Evolutionary conservation across 768 basidiomycete species (phyloP).

Genomic region (Lyophyllum decastes): DNA sequence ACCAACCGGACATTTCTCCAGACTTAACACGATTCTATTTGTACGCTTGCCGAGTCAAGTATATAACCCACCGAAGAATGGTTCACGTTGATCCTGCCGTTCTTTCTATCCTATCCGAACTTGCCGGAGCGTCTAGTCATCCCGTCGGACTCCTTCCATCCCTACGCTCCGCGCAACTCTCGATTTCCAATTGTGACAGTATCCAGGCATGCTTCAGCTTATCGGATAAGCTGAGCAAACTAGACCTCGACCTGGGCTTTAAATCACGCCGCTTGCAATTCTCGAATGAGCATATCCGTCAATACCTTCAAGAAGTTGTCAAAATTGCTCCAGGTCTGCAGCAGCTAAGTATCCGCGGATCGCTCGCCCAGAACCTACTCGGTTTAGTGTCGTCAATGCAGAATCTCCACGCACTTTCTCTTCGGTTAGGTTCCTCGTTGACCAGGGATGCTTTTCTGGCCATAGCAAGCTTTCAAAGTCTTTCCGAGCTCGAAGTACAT

Average conservation of each 20-base stretch:
- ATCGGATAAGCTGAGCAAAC: slow-evolving; percentile 30
- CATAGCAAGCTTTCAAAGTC: slow-evolving; percentile 35
- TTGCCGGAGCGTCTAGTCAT: neutral
- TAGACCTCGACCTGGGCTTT: slow-evolving; percentile 45
- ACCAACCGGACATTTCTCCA: neutral
- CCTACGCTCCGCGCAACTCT: slow-evolving; percentile 30
- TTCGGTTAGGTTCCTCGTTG: slow-evolving; percentile 40
- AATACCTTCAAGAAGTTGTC: slow-evolving; percentile 29
- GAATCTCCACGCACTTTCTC: slow-evolving; percentile 35
- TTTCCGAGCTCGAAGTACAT: slow-evolving; percentile 46
- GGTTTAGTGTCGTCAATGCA: slow-evolving; percentile 31
- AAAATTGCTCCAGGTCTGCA: slow-evolving; percentile 31
- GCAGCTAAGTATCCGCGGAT: slow-evolving; percentile 41
- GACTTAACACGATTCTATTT: slow-evolving; percentile 29
- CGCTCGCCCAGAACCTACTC: slow-evolving; percentile 28
- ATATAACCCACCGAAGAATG: slow-evolving; percentile 32
- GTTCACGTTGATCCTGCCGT: slow-evolving; percentile 25
- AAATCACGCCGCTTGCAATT: slow-evolving; percentile 18
- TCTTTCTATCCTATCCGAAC: slow-evolving; percentile 20
- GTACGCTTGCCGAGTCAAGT: slow-evolving; percentile 38
- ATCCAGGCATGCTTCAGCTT: slow-evolving; percentile 32
- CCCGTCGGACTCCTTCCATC: slow-evolving; percentile 22
- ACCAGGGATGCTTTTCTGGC: slow-evolving; percentile 35
- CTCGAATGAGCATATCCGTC: slow-evolving; percentile 20
- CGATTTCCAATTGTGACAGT: slow-evolving; percentile 23